Percentiles rank a stretch among this genome's conserved stretches.
Conservation (phyloP, 768 basidiomycete genomes). For the Hebeloma cylindrosporum region DNA sequence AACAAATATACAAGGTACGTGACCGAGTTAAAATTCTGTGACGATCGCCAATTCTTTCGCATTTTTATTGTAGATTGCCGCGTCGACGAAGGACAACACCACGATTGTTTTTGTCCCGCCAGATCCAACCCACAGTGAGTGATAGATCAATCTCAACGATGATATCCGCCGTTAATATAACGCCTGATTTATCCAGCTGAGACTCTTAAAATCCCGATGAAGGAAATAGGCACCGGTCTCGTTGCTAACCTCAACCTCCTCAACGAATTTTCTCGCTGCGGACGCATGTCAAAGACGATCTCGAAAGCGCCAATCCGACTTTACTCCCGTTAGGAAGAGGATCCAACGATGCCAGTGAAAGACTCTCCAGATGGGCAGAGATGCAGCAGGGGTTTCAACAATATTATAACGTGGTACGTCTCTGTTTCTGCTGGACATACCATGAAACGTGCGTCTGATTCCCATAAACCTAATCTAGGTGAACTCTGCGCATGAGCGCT, state of each 20-base stretch:
- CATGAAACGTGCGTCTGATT: background rate
- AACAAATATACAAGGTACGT: constrained; percentile 39
- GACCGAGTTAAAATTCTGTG: background rate
- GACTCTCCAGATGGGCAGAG: constrained; percentile 21
- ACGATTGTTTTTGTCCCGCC: constrained; percentile 34
- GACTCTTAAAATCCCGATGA: constrained; percentile 32
- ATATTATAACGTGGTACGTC: constrained; percentile 31
- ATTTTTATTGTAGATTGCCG: constrained; percentile 32
- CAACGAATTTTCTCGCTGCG: constrained; percentile 34
- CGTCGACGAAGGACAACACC: constrained; percentile 36
- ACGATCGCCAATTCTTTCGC: background rate
- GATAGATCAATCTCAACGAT: background rate
- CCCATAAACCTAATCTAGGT: constrained; percentile 20
- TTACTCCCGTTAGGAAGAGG: constrained; percentile 10
- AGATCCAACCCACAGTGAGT: constrained; percentile 36
- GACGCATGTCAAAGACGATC: constrained; percentile 28
- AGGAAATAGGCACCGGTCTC: constrained; percentile 37
- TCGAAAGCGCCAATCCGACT: constrained; percentile 18
- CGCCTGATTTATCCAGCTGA: constrained; percentile 24
- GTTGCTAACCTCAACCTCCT: constrained; percentile 39
- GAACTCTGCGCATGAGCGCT: constrained; percentile 25
- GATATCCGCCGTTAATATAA: background rate
- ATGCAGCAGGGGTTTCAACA: constrained; percentile 26
- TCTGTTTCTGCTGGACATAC: background rate
- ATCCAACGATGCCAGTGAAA: constrained; percentile 3